Evolutionary conservation across 345 rosid species (phyloP), one percentile per base, ranked within the genome.

Genomic region (Pistacia atlantica): DNA sequence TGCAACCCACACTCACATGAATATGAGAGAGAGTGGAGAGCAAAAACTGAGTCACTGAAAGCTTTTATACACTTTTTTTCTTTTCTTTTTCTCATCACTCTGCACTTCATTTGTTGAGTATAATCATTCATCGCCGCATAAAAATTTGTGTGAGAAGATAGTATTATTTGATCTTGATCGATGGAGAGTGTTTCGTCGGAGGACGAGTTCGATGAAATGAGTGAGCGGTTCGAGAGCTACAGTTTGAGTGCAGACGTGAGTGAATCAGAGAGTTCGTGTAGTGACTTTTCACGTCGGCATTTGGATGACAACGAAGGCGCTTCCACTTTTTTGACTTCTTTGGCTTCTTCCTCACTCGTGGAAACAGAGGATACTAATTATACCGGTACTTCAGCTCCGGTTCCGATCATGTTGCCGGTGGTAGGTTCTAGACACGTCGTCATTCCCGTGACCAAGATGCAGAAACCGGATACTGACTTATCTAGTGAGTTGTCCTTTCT

Each of bases 221-320:
- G 85, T 58, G 83, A 76, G 60, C 66, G 83, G 54, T 79, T 76
- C 52, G 85, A 67, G 58, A 73, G 78, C 33, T 79, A 83, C 78
- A 73, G 76, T 35, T 48, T 77, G 49, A 79, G 85, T 52, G 85
- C 85, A 0, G 85, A 83, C 42, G 78, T 83, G 58, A 83, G 83
- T 52, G 85, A 73, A 55, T 79, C 83, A 62, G 83, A 83, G 76
- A 83, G 78, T 63, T 80, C 78, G 0, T 69, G 48, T 42, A 35
- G 81, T 11, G 74, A 66, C 75, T 82, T 73, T 70, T 79, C 77
- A 8, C 61, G 67, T 75, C 59, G 51, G 14, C 60, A 22, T 45
- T 52, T 56, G 16, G 69, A 64, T 46, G 6, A 42, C 33, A 31
- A 31, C 33, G 3, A 31, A 31, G 64, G 63, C 38, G 68, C 61